Evolutionary conservation across 2,329 filamentous ascomycete species (phyloP).

Genomic region (Clonostachys rhizophaga): DNA sequence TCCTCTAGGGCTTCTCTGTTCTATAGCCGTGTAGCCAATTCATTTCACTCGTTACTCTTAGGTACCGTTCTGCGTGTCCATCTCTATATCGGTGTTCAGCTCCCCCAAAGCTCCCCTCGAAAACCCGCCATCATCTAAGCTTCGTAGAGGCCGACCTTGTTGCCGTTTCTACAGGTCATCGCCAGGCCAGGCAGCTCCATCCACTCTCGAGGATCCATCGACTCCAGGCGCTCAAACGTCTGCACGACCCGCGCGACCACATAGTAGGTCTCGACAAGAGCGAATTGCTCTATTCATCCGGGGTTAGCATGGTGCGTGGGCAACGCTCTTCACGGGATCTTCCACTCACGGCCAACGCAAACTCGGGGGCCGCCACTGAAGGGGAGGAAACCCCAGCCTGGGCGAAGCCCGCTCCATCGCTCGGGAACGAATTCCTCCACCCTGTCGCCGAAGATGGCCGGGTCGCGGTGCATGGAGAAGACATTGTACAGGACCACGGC

Average conservation of each 20-base stretch:
- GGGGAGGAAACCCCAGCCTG: conserved; percentile 36
- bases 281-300: conserved; percentile 21
- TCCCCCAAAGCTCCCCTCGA: no score
- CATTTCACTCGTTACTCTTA: no score
- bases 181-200: conserved; percentile 25
- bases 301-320: not conserved
- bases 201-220: conserved; percentile 20
- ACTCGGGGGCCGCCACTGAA: conserved; percentile 40
- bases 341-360: conserved; percentile 35
- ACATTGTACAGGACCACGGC: conserved; percentile 35
- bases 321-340: not conserved
- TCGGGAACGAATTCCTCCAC: conserved; percentile 32
- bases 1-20: no score
- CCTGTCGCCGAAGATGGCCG: conserved; percentile 27
- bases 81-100: no score
- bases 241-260: conserved; percentile 27
- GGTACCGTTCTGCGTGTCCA: no score
- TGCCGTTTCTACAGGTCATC: conserved; percentile 24
- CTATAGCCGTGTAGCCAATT: no score
- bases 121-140: no score
- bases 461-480: conserved; percentile 32
- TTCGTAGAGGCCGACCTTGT: conserved; percentile 8
- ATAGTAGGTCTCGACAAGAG: conserved; percentile 24
- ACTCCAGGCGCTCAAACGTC: conserved; percentile 18
- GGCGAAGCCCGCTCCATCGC: conserved; percentile 28